Conservation (phyloP, 768 basidiomycete species). For the Tubosaeta sp. region DNA sequence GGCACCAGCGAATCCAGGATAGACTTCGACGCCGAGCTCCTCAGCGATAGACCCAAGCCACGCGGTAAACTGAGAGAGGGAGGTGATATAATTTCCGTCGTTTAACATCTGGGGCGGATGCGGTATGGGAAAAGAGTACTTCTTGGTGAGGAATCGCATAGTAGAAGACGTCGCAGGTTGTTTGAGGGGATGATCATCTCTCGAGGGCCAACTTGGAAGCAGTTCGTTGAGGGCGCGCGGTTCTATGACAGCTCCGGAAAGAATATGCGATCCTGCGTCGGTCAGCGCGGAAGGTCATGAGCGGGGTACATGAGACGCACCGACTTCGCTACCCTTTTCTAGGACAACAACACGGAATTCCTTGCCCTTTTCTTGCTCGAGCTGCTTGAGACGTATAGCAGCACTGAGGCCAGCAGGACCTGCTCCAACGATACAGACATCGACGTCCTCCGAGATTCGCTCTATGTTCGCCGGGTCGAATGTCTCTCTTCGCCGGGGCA, state of each 20-base stretch:
- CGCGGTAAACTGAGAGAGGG: constrained; percentile 81
- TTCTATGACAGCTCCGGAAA: constrained; percentile 95
- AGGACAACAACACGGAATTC: constrained; percentile 90
- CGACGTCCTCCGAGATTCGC: constrained; percentile 85
- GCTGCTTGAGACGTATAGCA: constrained; percentile 94
- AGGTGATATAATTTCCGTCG: constrained; percentile 89
- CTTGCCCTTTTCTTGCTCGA: constrained; percentile 72
- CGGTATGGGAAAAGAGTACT: constrained; percentile 71
- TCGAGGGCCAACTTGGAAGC: constrained; percentile 75
- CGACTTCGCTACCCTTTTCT: constrained; percentile 93
- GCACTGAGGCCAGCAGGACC: constrained; percentile 95
- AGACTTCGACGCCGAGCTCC: constrained; percentile 86
- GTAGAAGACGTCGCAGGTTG: constrained; percentile 72
- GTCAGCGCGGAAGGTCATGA: background rate
- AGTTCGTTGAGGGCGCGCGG: constrained; percentile 88
- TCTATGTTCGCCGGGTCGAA: constrained; percentile 65
- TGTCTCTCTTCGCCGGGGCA: constrained; percentile 24
- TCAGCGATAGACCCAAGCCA: constrained; percentile 91
- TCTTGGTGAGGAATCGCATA: constrained; percentile 84
- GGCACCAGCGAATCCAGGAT: constrained; percentile 95
- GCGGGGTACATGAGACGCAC: constrained; percentile 42
- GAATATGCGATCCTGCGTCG: constrained; percentile 80
- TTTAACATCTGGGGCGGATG: constrained; percentile 98
- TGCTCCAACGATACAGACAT: constrained; percentile 95
- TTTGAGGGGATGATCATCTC: constrained; percentile 69